These are phyloP conservation scores for Selenicereus undatus DNA, from an alignment of 148 eudicot species.

Conservation along the genomic window DNA sequence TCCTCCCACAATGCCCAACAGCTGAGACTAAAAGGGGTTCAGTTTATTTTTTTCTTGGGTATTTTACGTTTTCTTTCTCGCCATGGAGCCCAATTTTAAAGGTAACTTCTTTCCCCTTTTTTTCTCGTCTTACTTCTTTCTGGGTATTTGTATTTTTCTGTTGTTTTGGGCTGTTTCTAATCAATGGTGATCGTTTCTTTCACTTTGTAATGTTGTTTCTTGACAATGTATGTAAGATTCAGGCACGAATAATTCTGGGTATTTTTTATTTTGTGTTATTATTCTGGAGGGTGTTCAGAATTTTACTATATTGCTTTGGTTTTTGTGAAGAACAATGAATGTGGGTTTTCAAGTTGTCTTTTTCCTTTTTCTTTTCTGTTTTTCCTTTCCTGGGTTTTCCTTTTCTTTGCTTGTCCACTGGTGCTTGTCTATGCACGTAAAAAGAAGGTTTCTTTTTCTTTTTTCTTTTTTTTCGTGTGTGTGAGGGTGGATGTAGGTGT, in stretches of 20 bases:
- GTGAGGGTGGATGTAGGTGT: not conserved
- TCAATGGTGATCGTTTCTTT: not conserved
- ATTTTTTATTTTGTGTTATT: not conserved
- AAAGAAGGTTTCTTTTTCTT: not conserved
- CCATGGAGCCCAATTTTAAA: conserved; percentile 25
- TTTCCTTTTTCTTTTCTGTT: not conserved
- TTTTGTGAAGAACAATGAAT: not conserved
- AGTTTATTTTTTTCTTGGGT: not conserved
- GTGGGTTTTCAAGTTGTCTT: not conserved
- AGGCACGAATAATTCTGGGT: conserved; percentile 3
- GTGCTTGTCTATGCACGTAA: conserved; percentile 15
- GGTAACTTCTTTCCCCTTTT: conserved; percentile 13
- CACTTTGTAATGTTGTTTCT: conserved; percentile 6
- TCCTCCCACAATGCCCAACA: conserved; percentile 17
- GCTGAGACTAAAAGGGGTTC: conserved; percentile 10
- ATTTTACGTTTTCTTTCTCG: not conserved
- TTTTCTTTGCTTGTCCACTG: not conserved
- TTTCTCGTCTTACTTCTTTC: not conserved
- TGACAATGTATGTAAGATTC: conserved; percentile 25
- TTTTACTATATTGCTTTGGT: not conserved
- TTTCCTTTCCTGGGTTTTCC: not conserved
- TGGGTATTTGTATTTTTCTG: conserved; percentile 7
- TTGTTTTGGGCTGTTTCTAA: not conserved
- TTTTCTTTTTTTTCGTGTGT: not conserved
- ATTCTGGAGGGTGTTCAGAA: not conserved